Evolutionary conservation across 2,329 filamentous ascomycete species (phyloP), one percentile per base, ranked within the genome.

Genomic region (Xylariaceae sp.): DNA sequence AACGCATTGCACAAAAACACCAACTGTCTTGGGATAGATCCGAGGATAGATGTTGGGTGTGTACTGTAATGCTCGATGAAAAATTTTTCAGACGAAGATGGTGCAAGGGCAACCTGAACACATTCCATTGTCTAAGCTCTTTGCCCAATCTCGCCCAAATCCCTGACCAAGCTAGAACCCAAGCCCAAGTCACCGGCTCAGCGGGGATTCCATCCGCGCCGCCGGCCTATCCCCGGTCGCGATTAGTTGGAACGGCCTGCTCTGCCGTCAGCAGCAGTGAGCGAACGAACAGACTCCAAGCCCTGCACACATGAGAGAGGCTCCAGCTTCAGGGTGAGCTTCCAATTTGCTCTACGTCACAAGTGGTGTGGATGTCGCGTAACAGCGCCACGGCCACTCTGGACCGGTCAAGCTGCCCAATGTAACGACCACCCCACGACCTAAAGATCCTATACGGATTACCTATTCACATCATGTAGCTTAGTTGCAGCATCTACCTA

Each of bases 151-250:
- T n/a, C 12, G 18, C 14, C 6, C 14, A 12, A 17, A 18, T 12
- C n/a, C 18, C 5, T 16, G 17, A 16, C n/a, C 18, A 18, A 12
- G 14, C 40, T 17, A 42, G 18, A 19, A 42, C 16, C 16, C 42
- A 45, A 53, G 50, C 39, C 17, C 44, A 17, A 44, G 47, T 38
- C 44, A 38, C 51, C 47, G 54, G 54, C 47, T 45, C 28, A 42
- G 47, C 54, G 51, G 54, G 50, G 51, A 13, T 48, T 41, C 40
- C 48, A 56, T 50, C 54, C 54, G 50, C 45, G 50, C 38, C 44
- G 44, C 50, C 50, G 54, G 51, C 4, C 16, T 13, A 38, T 10
- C 13, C 34, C 34, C 13, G 13, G n/a, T n/a, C n/a, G n/a, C n/a
- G 47, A 18, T 39, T 19, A n/a, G 28, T 47, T 42, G 16, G 33